Base-by-base conservation (phyloP, 495 filamentous ascomycete genomes). In the Lasiosphaeria miniovina region DNA sequence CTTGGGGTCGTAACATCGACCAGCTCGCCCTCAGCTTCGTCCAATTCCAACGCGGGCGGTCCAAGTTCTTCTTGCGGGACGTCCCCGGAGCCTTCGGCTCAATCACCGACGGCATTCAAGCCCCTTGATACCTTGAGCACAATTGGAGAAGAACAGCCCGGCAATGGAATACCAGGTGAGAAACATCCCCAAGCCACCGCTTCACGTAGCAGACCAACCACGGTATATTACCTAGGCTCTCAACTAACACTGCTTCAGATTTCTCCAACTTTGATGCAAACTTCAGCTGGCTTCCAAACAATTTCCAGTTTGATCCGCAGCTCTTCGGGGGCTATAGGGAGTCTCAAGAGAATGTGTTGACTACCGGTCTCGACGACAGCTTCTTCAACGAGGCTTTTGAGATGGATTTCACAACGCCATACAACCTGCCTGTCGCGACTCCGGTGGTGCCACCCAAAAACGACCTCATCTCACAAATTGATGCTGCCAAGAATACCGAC, bases 281-380 rank as follows among this genome's bases (percentile, higher is more conserved):
- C 61, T 77, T 96, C 52, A 89, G 92, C 65, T 93, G 88, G 84
- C 71, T 96, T 59, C 85, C 89, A 70, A 94, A 92, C 68, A 86
- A 88, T 46, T 90, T 90, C 54, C 86, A 90, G 63, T 97, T 98
- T 64, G 90, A 98, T 62, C 94, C 94, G 1, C 83, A 91, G 36
- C 81, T 98, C 2, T 99, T 98, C 72, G 89, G 88, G 54, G 91
- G 93, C 63, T 98, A 96, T 74, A 86, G 94, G 43, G 95, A 99
- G 66, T 87, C 89, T 6, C 90, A 96, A 64, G 90, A 90, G 58
- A 89, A 86, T 55, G 77, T 87, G 36, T 71, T 89, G 38, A 60
- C 51, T 14, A 60, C 57, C 12, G 68, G 65, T 2, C 52, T 70
- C 24, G 68, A 72, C 38, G 66, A 72, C 35, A 67, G 59, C 41